Evolutionary conservation across 352 stramenopile species (phyloP), one percentile per base, ranked within the genome.

Genomic region (Phytopythium ostracodes): DNA sequence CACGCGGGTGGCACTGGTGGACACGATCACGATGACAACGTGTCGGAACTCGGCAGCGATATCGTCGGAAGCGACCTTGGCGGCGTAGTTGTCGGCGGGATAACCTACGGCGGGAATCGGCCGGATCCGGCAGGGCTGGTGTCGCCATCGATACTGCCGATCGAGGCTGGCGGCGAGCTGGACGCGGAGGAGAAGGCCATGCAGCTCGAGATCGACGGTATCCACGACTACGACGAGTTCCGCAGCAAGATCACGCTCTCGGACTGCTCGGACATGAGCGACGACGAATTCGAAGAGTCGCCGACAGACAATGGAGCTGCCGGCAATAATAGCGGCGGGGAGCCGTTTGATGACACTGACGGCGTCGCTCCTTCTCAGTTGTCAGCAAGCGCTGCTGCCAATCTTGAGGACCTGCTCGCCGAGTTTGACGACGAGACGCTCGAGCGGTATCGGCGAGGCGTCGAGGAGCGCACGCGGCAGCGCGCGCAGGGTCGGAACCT

Each of bases 231-330:
- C 29, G 79, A 93, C 60, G 81, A 90, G 57, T 83, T 89, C 59
- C 76, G 81, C 53, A 71, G 75, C 15, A 86, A 82, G 40, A 51
- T 71, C 22, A 78, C 79, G 43, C 66, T 91, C 11, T 93, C 84
- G 1, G 84, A 93, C 60, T 93, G 81, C 62, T 93, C 84, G 0
- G 79, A 89, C 49, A 91, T 91, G 84, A 91, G 81, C 43, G 84
- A 93, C 54, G 84, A 93, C 56, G 81, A 93, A 18, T 77, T 82
- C 17, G 70, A 73, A 25, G 69, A 67, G 10, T 84, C 72, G 1
- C 60, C 74, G 0, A 65, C 71, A 20, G 79, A 70, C 51, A 70
- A 61, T 9, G 44, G 74, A 25, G 70, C 66, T 56, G 2, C 64
- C 29, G 70, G 75, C 47, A 44, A 62, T 33, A 54, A 33, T n/a